Conservation (phyloP, 1,284 basidiomycete species). For the Kwoniella shivajii region DNA sequence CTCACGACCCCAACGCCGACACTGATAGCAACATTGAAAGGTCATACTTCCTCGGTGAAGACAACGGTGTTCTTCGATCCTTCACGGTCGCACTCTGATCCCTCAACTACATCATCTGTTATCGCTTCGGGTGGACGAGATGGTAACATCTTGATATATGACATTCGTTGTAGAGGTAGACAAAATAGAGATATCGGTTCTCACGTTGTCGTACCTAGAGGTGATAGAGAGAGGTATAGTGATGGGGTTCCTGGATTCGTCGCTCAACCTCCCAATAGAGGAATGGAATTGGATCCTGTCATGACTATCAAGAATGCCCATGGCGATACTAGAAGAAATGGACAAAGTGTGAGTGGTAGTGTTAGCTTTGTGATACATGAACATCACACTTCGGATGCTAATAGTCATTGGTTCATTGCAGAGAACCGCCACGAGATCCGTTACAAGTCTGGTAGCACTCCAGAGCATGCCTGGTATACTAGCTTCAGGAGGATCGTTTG, state of each 20-base stretch:
- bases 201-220: conserved; percentile 2
- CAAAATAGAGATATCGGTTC: conserved; percentile 6
- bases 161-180: conserved; percentile 45
- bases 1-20: conserved; percentile 29
- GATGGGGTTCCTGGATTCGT: conserved; percentile 35
- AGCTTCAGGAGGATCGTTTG: conserved; percentile 51
- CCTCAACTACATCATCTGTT: conserved; percentile 27
- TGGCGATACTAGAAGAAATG: conserved; percentile 24
- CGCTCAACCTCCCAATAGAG: conserved; percentile 19
- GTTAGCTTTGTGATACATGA: background rate
- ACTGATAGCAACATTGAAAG: conserved; percentile 38
- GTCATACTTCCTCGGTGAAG: conserved; percentile 52
- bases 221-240: conserved; percentile 29
- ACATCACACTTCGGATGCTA: background rate
- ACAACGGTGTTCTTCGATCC: conserved; percentile 46
- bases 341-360: conserved; percentile 10
- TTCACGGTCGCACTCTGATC: conserved; percentile 17
- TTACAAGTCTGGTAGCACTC: conserved; percentile 51
- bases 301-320: conserved; percentile 41
- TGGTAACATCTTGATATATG: conserved; percentile 54
- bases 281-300: conserved; percentile 31
- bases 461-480: conserved; percentile 47
- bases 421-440: conserved; percentile 46
- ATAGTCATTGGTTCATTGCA: conserved; percentile 15
- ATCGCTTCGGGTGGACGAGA: conserved; percentile 51